These are phyloP conservation scores for Moesziomyces globuligerus DNA, from an alignment of 1,284 basidiomycete species.

Conservation along the genomic window DNA sequence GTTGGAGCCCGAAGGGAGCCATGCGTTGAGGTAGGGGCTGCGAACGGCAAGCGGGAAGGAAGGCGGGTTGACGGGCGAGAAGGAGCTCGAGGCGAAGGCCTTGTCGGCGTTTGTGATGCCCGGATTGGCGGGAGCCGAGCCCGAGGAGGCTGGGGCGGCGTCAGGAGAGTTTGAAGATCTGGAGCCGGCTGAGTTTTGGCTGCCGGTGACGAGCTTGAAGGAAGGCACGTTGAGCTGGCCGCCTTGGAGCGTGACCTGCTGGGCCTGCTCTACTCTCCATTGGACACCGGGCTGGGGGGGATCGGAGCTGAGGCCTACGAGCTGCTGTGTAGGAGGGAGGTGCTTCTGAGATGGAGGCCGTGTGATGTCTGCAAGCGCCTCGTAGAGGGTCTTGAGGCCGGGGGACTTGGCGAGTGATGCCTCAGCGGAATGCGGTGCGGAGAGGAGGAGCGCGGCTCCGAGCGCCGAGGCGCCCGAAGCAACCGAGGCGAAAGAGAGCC, in stretches of 20 bases:
- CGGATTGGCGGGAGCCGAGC: conserved; percentile 19
- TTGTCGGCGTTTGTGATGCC: conserved; percentile 36
- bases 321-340: conserved; percentile 14
- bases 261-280: conserved; percentile 30
- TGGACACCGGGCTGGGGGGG: conserved; percentile 32
- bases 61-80: conserved; percentile 60
- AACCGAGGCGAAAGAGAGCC: conserved; percentile 7
- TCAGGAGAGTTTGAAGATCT: neutral
- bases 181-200: conserved; percentile 9
- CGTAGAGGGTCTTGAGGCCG: conserved; percentile 34
- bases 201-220: conserved; percentile 32
- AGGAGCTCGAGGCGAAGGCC: conserved; percentile 47
- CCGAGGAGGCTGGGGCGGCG: conserved; percentile 12
- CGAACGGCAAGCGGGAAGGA: conserved; percentile 60
- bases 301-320: conserved; percentile 23
- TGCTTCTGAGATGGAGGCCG: conserved; percentile 32
- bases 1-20: conserved; percentile 55
- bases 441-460: conserved; percentile 20
- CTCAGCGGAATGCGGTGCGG: conserved; percentile 15
- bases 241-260: conserved; percentile 18
- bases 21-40: conserved; percentile 59
- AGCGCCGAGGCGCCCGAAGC: conserved; percentile 30
- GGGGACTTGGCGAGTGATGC: conserved; percentile 37
- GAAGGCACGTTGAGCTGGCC: conserved; percentile 33
- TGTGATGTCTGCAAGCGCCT: conserved; percentile 43